Percentiles rank a stretch among this genome's conserved stretches.
Conservation (phyloP, 2,329 filamentous ascomycete species). For the Xylariaceae sp. region DNA sequence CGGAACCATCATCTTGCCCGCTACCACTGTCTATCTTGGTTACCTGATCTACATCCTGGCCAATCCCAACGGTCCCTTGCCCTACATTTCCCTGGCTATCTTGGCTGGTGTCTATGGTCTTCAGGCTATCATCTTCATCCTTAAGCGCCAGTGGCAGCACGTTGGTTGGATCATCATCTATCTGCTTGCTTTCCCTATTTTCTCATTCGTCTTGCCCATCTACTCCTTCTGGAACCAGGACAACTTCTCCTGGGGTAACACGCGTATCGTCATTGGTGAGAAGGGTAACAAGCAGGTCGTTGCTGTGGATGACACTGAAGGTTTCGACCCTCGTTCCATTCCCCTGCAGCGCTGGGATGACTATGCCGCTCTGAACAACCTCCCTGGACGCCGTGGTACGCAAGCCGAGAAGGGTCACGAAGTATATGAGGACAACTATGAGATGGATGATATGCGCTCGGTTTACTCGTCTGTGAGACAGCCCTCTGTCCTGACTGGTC, state of each 20-base stretch:
- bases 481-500: slow-evolving; percentile 82
- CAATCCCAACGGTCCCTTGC: slow-evolving; percentile 66
- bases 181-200: slow-evolving; percentile 89
- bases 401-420: slow-evolving; percentile 59
- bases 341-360: slow-evolving; percentile 97
- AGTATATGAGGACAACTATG: slow-evolving; percentile 71
- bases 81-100: slow-evolving; percentile 81
- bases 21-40: slow-evolving; percentile 77
- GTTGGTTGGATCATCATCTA: slow-evolving; percentile 99
- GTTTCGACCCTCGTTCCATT: slow-evolving; percentile 86
- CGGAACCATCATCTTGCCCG: slow-evolving; percentile 86
- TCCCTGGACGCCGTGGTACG: slow-evolving; percentile 82
- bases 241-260: slow-evolving; percentile 98
- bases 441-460: slow-evolving; percentile 98
- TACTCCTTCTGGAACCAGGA: slow-evolving; percentile 99
- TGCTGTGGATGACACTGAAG: slow-evolving; percentile 71
- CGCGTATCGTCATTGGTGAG: slow-evolving; percentile 92
- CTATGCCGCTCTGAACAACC: slow-evolving; percentile 78
- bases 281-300: slow-evolving; percentile 88
- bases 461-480: slow-evolving; percentile 88
- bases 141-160: slow-evolving; percentile 97
- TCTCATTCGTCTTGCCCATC: slow-evolving; percentile 81
- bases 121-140: slow-evolving; percentile 90
- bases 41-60: slow-evolving; percentile 82
- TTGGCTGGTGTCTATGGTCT: slow-evolving; percentile 90